phyloP scores from a whole-genome alignment of 2,329 filamentous ascomycete species.

The Juglanconis oblonga region DNA sequence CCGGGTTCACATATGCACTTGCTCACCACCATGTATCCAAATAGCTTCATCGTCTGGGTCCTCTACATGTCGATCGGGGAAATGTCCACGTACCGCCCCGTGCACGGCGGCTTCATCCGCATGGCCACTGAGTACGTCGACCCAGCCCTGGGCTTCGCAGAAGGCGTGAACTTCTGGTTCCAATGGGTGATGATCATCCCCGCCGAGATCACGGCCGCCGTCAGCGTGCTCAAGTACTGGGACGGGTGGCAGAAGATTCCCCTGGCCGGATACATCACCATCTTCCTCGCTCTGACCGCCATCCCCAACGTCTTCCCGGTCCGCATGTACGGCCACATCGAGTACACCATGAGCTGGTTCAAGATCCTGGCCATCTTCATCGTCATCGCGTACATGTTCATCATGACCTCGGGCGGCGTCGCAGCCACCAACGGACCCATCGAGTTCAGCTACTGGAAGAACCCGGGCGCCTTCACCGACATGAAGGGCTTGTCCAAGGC shows the following conservation, averaged over 20 bases:
- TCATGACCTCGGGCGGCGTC: slow-evolving; percentile 33
- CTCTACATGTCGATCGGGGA: slow-evolving; percentile 32
- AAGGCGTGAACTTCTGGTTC: slow-evolving; percentile 34
- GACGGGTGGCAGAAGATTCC: slow-evolving; percentile 25
- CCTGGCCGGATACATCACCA: slow-evolving; percentile 31
- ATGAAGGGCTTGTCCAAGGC: slow-evolving; percentile 33
- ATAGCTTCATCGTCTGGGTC: slow-evolving; percentile 29
- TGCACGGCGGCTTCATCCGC: slow-evolving; percentile 32
- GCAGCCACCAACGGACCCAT: slow-evolving; percentile 29
- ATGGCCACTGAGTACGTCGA: slow-evolving; percentile 31
- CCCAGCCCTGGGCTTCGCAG: slow-evolving; percentile 31
- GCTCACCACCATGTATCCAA: neutral
- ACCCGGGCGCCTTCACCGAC: slow-evolving; percentile 27
- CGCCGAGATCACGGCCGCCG: slow-evolving; percentile 32
- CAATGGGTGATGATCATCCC: slow-evolving; percentile 32
- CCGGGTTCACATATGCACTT: neutral
- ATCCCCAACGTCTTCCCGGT: slow-evolving; percentile 28
- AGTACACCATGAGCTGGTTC: slow-evolving; percentile 30
- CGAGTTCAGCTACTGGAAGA: slow-evolving; percentile 30
- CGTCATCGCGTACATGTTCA: slow-evolving; percentile 33
- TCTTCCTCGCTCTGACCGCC: slow-evolving; percentile 28
- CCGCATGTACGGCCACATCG: slow-evolving; percentile 28
- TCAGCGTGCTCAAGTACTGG: slow-evolving; percentile 32
- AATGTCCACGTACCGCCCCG: slow-evolving; percentile 29
- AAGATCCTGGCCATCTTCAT: slow-evolving; percentile 29